phyloP scores from a whole-genome alignment of 129 eudicot genomes.

The Artemisia argyi region DNA sequence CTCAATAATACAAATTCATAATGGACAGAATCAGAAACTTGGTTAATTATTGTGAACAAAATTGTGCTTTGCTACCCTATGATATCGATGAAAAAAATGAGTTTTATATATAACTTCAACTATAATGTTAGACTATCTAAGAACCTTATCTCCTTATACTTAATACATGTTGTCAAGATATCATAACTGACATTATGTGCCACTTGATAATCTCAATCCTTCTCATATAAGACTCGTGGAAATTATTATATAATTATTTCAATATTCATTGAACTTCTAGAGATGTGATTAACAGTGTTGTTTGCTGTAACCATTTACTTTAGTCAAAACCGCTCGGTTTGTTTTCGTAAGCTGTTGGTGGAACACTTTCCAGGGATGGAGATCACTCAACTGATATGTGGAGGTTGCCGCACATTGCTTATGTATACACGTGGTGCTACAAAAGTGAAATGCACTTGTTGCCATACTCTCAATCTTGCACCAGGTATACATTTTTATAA shows the following conservation, averaged over 20 bases:
- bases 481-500: conserved; percentile 54
- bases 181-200: neutral
- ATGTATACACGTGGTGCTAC: conserved; percentile 87
- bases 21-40: too few relatives aligned
- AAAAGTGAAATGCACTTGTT: conserved; percentile 84
- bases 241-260: neutral
- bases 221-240: too few relatives aligned
- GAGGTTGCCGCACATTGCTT: conserved; percentile 77
- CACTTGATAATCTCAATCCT: neutral
- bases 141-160: too few relatives aligned
- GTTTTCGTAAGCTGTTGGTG: neutral
- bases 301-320: neutral
- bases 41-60: too few relatives aligned
- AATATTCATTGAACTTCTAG: neutral
- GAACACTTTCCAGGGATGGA: conserved; percentile 56
- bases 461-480: conserved; percentile 68
- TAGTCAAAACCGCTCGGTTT: neutral
- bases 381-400: conserved; percentile 81
- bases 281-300: neutral
- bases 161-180: neutral
- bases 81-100: too few relatives aligned
- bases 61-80: too few relatives aligned
- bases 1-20: too few relatives aligned
- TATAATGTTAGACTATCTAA: too few relatives aligned
- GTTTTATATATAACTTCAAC: too few relatives aligned